Conservation (phyloP, 2,329 filamentous ascomycete genomes). For the Cercospora janseana region DNA sequence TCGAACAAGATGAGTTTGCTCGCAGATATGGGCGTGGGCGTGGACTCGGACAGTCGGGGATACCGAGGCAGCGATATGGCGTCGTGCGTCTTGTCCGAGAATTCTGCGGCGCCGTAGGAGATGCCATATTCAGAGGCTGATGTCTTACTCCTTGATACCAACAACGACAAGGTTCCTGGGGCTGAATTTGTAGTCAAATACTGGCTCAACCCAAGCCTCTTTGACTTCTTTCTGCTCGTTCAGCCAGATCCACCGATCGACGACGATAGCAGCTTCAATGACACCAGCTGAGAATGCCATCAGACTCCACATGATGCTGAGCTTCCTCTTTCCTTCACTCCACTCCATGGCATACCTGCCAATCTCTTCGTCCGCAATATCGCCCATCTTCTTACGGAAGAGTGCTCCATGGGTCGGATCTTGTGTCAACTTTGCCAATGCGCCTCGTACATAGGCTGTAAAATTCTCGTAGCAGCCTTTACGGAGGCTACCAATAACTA, state of each 20-base stretch:
- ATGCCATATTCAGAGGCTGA: slow-evolving; percentile 1
- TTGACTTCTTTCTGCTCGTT: slow-evolving; percentile 69
- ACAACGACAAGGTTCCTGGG: slow-evolving; percentile 92
- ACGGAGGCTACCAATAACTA: slow-evolving; percentile 81
- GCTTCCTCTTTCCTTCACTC: slow-evolving; percentile 67
- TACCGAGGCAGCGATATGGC: not conserved
- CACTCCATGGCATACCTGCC: slow-evolving; percentile 66
- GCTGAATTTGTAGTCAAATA: slow-evolving; percentile 84
- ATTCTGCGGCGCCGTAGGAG: not conserved
- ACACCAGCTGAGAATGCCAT: slow-evolving; percentile 95
- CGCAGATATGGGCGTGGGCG: slow-evolving; percentile 1
- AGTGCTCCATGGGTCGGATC: slow-evolving; percentile 58
- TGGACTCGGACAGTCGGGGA: not conserved
- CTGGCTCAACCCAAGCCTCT: slow-evolving; percentile 85
- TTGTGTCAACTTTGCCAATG: slow-evolving; percentile 68
- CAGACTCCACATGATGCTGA: slow-evolving; percentile 85
- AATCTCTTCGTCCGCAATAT: slow-evolving; percentile 73
- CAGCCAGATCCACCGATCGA: slow-evolving; percentile 85
- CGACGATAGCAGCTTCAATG: slow-evolving; percentile 84
- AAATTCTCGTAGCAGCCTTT: slow-evolving; percentile 79
- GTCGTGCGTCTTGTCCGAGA: not conserved
- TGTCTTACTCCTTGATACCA: slow-evolving; percentile 65
- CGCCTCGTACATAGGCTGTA: slow-evolving; percentile 73
- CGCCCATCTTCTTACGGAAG: slow-evolving; percentile 64
- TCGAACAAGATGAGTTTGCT: slow-evolving; percentile 1